These are phyloP conservation scores for Ophiostoma fasciatum DNA, from an alignment of 2,329 filamentous ascomycete species.

Conservation along the genomic window DNA sequence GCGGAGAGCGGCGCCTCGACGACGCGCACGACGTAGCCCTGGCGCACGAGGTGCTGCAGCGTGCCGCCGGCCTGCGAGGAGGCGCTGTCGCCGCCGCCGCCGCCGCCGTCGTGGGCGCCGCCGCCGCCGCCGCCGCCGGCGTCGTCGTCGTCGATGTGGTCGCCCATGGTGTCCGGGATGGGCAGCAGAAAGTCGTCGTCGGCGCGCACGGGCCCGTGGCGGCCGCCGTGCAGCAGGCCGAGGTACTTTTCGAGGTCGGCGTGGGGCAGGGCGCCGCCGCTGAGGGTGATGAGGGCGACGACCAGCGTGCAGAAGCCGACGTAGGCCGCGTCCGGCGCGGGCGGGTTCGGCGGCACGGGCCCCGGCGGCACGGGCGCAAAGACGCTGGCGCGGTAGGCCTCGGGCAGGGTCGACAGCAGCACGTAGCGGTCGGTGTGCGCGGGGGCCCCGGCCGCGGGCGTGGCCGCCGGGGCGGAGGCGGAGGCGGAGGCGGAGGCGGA, in stretches of 20 bases:
- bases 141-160: slow-evolving; percentile 12
- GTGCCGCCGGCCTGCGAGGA: no score
- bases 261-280: slow-evolving; percentile 59
- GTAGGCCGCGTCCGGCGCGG: slow-evolving; percentile 62
- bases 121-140: neutral
- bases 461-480: neutral
- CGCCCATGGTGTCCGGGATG: slow-evolving; percentile 8
- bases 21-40: slow-evolving; percentile 68
- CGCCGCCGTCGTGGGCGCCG: neutral
- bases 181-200: slow-evolving; percentile 57
- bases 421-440: slow-evolving; percentile 54
- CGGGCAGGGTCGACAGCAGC: slow-evolving; percentile 57
- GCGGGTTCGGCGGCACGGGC: slow-evolving; percentile 35
- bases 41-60: slow-evolving; percentile 50
- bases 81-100: no score
- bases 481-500: no score
- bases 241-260: slow-evolving; percentile 58
- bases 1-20: slow-evolving; percentile 59
- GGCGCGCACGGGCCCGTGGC: slow-evolving; percentile 18
- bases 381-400: slow-evolving; percentile 41
- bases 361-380: slow-evolving; percentile 29
- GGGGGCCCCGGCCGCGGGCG: neutral
- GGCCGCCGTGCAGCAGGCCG: slow-evolving; percentile 12
- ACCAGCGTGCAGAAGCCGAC: slow-evolving; percentile 67
- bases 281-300: slow-evolving; percentile 61